These are phyloP conservation scores for Cinnamomum chago DNA, from an alignment of 164 flowering plant species.

Conservation along the genomic window DNA sequence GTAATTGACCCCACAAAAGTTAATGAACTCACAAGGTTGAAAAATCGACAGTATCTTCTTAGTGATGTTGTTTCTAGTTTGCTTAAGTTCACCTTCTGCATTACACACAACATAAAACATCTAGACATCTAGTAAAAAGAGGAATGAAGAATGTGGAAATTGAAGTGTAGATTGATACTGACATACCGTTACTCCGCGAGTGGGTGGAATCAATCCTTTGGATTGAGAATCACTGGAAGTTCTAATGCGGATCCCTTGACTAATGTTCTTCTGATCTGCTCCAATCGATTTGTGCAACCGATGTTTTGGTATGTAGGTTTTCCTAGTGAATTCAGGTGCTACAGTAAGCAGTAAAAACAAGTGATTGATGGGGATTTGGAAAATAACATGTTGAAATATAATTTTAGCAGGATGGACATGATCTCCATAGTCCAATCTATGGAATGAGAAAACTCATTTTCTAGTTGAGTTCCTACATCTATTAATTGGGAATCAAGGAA, in stretches of 20 bases:
- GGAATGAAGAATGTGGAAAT: background rate
- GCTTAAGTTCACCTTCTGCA: slow-evolving; percentile 84
- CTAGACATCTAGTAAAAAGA: background rate
- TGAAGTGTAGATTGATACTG: background rate
- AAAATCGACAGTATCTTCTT: slow-evolving; percentile 90
- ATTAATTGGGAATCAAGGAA: no score
- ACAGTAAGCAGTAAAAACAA: background rate
- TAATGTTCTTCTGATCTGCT: slow-evolving; percentile 63
- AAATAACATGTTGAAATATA: background rate
- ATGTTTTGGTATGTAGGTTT: slow-evolving; percentile 63
- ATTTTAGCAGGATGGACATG: background rate
- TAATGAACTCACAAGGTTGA: slow-evolving; percentile 69
- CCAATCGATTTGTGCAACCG: slow-evolving; percentile 57
- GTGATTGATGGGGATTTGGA: background rate
- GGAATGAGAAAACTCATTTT: background rate
- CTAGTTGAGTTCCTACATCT: no score
- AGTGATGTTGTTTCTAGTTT: slow-evolving; percentile 82
- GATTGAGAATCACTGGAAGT: slow-evolving; percentile 75
- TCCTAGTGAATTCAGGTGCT: slow-evolving; percentile 84
- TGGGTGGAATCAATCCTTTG: slow-evolving; percentile 56
- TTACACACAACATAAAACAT: background rate
- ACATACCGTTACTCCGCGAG: slow-evolving; percentile 46
- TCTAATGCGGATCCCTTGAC: slow-evolving; percentile 43
- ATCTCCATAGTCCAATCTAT: background rate
- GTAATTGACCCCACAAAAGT: no score